A percentile compares a stretch with the other conserved stretches of the same genome.
phyloP scores from a whole-genome alignment of 148 eudicot genomes.

The Cornus suecica region DNA sequence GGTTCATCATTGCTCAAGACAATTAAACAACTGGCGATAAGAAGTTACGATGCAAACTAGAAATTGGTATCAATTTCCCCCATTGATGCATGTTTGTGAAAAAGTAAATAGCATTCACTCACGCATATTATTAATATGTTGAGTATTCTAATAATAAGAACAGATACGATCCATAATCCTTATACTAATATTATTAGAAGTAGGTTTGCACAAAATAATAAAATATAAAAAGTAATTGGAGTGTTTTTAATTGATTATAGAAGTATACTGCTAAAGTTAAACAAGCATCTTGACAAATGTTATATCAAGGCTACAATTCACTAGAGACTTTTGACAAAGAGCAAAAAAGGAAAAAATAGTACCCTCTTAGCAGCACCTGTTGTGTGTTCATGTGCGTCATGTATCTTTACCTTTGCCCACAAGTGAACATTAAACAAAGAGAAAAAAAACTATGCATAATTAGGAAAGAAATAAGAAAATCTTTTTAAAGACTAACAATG shows the following conservation, averaged over 20 bases:
- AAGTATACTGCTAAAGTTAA: not conserved
- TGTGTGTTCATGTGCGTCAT: not conserved
- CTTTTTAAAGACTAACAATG: too few species aligned
- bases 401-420: not conserved
- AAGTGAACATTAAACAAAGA: not conserved
- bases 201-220: not conserved
- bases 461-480: not conserved
- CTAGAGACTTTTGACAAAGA: not conserved
- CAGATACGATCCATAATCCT: not conserved
- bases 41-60: too few species aligned
- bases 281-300: not conserved
- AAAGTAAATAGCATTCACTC: too few species aligned
- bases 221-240: not conserved
- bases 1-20: not conserved
- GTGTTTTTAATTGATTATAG: not conserved
- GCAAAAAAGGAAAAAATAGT: not conserved
- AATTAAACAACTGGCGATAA: not conserved
- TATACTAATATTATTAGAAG: not conserved
- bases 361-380: not conserved
- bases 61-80: too few species aligned
- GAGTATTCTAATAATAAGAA: not conserved
- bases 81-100: too few species aligned
- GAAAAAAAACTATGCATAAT: not conserved
- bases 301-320: not conserved
- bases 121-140: too few species aligned